Conservation (phyloP, 345 rosid species). For the Pistacia vera region DNA sequence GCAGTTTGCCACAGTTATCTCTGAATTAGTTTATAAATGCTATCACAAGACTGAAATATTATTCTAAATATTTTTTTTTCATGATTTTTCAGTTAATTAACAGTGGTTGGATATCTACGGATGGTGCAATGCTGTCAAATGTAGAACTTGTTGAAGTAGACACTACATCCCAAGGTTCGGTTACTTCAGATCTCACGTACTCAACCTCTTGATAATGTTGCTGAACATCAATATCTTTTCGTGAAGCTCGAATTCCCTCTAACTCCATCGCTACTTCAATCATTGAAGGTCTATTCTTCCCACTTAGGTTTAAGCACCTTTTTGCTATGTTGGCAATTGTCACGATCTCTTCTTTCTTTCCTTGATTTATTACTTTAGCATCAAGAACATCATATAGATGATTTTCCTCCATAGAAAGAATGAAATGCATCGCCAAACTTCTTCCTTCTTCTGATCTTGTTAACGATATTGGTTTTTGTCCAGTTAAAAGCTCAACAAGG, state of each 20-base stretch:
- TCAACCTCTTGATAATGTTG: neutral
- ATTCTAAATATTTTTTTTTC: too few relatives aligned
- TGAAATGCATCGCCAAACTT: neutral
- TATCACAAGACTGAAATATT: too few relatives aligned
- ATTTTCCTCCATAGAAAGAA: neutral
- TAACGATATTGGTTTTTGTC: neutral
- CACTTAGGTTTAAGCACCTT: slow-evolving; percentile 3
- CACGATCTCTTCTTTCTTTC: neutral
- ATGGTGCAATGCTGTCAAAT: neutral
- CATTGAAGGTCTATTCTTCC: slow-evolving; percentile 15
- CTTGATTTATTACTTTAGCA: neutral
- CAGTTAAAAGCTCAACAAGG: slow-evolving; percentile 10
- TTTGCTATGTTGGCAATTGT: neutral
- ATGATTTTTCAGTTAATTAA: neutral
- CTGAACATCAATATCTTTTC: neutral
- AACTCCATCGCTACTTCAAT: slow-evolving; percentile 4
- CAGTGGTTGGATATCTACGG: neutral
- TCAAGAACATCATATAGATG: slow-evolving; percentile 3
- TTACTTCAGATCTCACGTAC: slow-evolving; percentile 4
- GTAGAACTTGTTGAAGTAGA: neutral
- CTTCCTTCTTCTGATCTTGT: neutral
- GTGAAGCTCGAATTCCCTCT: neutral
- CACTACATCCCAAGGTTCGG: neutral
- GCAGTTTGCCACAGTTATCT: too few relatives aligned
- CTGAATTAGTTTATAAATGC: too few relatives aligned